phyloP scores from a whole-genome alignment of 225 moss, liverwort and hornwort genomes.

The Polytrichum commune region DNA sequence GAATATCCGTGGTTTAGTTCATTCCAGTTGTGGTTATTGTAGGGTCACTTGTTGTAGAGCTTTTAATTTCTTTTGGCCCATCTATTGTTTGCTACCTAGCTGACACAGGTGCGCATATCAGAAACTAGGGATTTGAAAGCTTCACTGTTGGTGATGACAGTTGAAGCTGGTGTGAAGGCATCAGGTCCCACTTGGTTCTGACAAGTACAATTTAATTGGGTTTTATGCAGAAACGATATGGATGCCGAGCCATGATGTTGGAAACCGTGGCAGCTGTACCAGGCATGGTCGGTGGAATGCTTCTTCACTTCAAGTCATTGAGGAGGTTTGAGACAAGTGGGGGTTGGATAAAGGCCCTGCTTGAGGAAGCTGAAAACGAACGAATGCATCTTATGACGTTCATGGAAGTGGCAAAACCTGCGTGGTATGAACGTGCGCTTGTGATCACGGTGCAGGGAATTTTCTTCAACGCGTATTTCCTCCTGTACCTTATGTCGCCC shows the following conservation, averaged over 20 bases:
- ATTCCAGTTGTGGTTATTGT: too few relatives aligned
- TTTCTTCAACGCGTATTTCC: conserved; percentile 83
- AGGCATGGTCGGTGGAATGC: conserved; percentile 92
- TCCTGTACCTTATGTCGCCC: conserved; percentile 66
- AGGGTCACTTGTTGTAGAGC: too few relatives aligned
- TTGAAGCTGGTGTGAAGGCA: background rate
- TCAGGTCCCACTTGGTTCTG: background rate
- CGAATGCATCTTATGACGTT: conserved; percentile 98
- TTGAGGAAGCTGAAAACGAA: conserved; percentile 99
- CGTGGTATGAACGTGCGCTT: conserved; percentile 71
- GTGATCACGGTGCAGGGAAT: conserved; percentile 74
- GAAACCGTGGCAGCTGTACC: conserved; percentile 98
- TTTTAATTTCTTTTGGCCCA: too few relatives aligned
- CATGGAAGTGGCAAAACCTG: conserved; percentile 83
- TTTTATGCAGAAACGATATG: conserved; percentile 69
- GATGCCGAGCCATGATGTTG: conserved; percentile 85
- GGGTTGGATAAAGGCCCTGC: conserved; percentile 91
- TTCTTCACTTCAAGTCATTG: conserved; percentile 71
- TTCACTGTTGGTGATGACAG: too few relatives aligned
- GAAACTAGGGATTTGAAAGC: too few relatives aligned
- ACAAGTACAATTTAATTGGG: background rate
- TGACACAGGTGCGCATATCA: too few relatives aligned
- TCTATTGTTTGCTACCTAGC: too few relatives aligned
- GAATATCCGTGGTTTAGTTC: background rate
- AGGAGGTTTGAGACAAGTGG: conserved; percentile 79